Base-by-base conservation (phyloP, 805 yeast genomes). In the Clavispora carvajalis region DNA sequence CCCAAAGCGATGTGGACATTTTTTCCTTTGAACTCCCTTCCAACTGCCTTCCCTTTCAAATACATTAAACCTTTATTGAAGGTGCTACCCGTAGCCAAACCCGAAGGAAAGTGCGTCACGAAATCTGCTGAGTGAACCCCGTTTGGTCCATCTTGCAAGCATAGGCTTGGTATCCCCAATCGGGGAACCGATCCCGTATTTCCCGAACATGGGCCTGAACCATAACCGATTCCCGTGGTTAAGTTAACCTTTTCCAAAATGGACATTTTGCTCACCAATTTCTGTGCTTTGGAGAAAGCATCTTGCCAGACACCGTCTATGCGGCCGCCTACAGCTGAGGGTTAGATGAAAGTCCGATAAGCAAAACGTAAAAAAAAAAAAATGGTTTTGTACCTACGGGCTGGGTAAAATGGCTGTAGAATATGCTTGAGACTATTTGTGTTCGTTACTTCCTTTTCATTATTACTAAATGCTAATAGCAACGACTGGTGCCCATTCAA, bases 201-300 rank as follows among this genome's bases (percentile, higher is more conserved):
- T 1, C 83, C 84, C 24, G 76, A 67, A 53, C 82, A 76, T 2
- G 79, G 80, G 5, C 82, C 82, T 22, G 77, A 67, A 1, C 79
- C 79, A 77, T 80, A 77, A 15, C 81, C 81, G 11, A 78, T 76
- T 13, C 84, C 85, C 3, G 82, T 74, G 6, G 84, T 79, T 37
- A 79, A 57, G 52, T 79, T 79, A 21, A 77, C 82, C 48, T 78
- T 79, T 52, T 80, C 85, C 13, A 69, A 59, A 28, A 74, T 68
- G 4, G 82, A 66, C 77, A 80, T 73, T 45, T 72, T 73, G 40
- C 73, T 72, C 13, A 79, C 82, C 22, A 79, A 54, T 40, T 67
- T 72, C 44, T 76, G 61, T 2, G 84, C 85, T 39, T 73, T 73
- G 13, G 67, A 71, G 53, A 69, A 78, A 1, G 85, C 84, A 12